Base-by-base conservation (phyloP, 345 rosid species). In the Syzygium oleosum region DNA sequence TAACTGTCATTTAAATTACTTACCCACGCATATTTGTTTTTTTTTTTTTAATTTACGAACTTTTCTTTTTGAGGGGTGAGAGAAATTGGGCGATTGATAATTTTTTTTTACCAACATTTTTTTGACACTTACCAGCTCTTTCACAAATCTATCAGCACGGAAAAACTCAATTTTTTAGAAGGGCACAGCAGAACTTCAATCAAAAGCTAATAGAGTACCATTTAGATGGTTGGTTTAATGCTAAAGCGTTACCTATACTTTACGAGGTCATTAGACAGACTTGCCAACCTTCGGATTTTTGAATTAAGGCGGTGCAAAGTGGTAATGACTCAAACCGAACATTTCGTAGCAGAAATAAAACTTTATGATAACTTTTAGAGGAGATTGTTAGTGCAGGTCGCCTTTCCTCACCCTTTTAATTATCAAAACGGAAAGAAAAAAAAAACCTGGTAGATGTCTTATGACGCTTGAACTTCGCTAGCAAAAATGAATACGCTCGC, bases 401-500 rank as follows among this genome's bases (percentile, higher is more conserved):
- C 46, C 43, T 1, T 34, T 65, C 43, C 43, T 65, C 0, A 0
- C 3, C 12, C 12, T 65, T 31, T 65, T 29, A 31, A 15, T 65
- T 29, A 31, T 65, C 73, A 31, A 4, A 65, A 65, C 0, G 34
- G 4, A 17, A 2, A 2, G 6, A n/a, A 10, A 56, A n/a, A 0
- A 31, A 65, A 65, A 65, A 7, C 1, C 43, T 16, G 4, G 22
- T 7, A 65, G 12, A 65, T 65, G 77, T 21, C 78, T 65, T 31
- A 7, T 1, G 1, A 65, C 16, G 22, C 12, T 65, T 16, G 12
- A 31, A 65, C 10, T 31, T 65, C 38, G 43, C 1, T 31, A 65
- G 43, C 78, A 65, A 31, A 16, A 31, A 22, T 0, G 3, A 31
- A 31, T 5, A 31, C 16, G 23, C 5, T 65, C 21, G 9, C 12